phyloP scores from a whole-genome alignment of 139 green algal genomes.

The Chlamydomonas sphaeroides region DNA sequence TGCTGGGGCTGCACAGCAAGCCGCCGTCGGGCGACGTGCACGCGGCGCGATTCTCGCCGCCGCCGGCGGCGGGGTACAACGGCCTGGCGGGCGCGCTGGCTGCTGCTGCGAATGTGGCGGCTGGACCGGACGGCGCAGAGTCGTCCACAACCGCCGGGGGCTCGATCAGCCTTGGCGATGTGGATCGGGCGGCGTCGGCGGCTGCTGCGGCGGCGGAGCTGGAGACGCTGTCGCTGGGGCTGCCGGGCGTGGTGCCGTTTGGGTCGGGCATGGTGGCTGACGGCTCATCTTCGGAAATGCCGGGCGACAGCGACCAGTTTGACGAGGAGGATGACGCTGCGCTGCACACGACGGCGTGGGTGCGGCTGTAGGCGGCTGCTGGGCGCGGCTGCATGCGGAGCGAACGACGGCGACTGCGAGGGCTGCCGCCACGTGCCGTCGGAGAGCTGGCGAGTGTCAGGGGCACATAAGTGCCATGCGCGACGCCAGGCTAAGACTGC shows the following conservation, averaged over 20 bases:
- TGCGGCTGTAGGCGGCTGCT: too few relatives aligned
- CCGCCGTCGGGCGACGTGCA: slow-evolving; percentile 26
- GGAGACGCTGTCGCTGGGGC: slow-evolving; percentile 10
- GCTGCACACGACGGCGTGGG: slow-evolving; percentile 39
- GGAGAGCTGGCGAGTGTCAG: too few relatives aligned
- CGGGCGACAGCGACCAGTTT: background rate
- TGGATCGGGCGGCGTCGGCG: background rate
- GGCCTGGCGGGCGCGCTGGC: too few relatives aligned
- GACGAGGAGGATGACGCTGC: slow-evolving; percentile 12
- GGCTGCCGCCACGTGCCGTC: too few relatives aligned
- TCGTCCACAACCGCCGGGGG: too few relatives aligned
- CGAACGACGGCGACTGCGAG: too few relatives aligned
- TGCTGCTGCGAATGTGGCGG: too few relatives aligned
- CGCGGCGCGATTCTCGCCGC: background rate
- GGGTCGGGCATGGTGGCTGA: background rate
- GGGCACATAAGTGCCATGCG: too few relatives aligned
- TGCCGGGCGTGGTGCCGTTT: background rate
- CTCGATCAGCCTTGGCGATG: too few relatives aligned
- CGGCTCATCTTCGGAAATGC: background rate
- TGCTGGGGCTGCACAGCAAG: slow-evolving; percentile 18
- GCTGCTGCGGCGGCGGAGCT: background rate
- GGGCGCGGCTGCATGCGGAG: too few relatives aligned
- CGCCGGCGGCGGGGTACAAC: background rate
- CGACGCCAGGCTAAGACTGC: too few relatives aligned
- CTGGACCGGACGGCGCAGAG: too few relatives aligned